Base-by-base conservation (phyloP, 2,329 filamentous ascomycete genomes). In the Exserohilum rostratum region DNA sequence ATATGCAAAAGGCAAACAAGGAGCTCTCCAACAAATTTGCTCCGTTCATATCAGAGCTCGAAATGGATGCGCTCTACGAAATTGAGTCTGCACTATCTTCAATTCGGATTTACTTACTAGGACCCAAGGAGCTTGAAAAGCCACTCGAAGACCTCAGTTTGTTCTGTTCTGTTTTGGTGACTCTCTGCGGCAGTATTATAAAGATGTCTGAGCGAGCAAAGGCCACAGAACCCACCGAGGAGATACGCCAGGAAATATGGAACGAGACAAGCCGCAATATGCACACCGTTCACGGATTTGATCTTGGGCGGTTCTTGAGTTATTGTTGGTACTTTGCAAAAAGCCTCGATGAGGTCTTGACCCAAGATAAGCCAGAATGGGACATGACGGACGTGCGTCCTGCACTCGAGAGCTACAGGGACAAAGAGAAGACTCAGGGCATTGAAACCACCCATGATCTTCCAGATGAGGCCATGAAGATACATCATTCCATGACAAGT, bases 401-500 rank as follows among this genome's bases (percentile, higher is more conserved):
- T 15, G 56, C 44, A 3, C 46, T 75, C 12, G 54, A 58, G 10
- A 57, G 29, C 18, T 71, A 67, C 50, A 59, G 57, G 34, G 38
- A 49, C 1, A 71, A 63, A 43, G 56, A 62, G 15, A 63, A 59
- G 2, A 59, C 50, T 0, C 44, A 61, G 46, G 52, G 58, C 15
- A 18, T 39, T 1, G 52, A 68, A 53, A 58, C 54, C 22, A 47
- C 46, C 17, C 64, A 55, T 25, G 54, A 64, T 13, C 58, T 57
- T 15, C 56, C 71, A 10, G 65, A 72, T 13, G 66, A 71, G 46
- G 61, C 65, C 0, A 53, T 71, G 37, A 64, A 69, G 27, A 55
- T 61, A 3, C 62, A 66, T 1, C 62, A 69, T 34, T 69, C 63
- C 29, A 61, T 68, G 20, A 53, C 58, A 13, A 43, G 53, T 2